Percentiles rank a stretch among this genome's conserved stretches.
Conservation (phyloP, 2,329 filamentous ascomycete species). For the Talaromyces pinophilus region DNA sequence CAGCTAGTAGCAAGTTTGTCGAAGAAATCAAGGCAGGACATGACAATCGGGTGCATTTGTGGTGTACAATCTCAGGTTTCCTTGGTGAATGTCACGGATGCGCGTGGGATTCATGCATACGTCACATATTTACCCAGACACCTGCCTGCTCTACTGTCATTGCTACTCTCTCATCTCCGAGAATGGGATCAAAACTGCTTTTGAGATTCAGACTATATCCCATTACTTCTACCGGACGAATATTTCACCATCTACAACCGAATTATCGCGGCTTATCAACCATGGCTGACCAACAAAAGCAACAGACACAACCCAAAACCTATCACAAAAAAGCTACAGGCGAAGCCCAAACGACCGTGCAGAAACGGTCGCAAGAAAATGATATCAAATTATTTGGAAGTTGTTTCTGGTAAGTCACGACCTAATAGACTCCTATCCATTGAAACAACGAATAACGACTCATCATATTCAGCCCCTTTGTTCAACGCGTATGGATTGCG, state of each 20-base stretch:
- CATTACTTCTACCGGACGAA: background rate
- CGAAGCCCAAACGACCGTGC: conserved; percentile 66
- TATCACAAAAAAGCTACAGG: conserved; percentile 73
- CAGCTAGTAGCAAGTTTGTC: background rate
- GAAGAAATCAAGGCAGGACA: background rate
- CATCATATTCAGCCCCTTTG: conserved; percentile 64
- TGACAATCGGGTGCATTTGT: background rate
- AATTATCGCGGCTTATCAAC: conserved; percentile 25
- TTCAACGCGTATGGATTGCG: conserved; percentile 86
- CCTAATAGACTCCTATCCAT: conserved; percentile 18
- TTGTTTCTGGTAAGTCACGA: conserved; percentile 70
- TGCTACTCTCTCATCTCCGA: background rate
- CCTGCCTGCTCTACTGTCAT: background rate
- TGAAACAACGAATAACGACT: conserved; percentile 20
- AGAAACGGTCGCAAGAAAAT: conserved; percentile 68
- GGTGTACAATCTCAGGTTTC: background rate
- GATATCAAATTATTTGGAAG: conserved; percentile 77
- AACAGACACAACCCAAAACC: conserved; percentile 59
- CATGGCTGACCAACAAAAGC: conserved; percentile 46
- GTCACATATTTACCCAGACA: conserved; percentile 8
- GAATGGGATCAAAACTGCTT: background rate
- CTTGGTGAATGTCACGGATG: background rate
- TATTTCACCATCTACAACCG: background rate
- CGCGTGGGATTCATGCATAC: conserved; percentile 16
- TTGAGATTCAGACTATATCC: background rate